Evolutionary conservation across 495 filamentous ascomycete species (phyloP), one percentile per base, ranked within the genome.

Genomic region (Aspergillus leporis): DNA sequence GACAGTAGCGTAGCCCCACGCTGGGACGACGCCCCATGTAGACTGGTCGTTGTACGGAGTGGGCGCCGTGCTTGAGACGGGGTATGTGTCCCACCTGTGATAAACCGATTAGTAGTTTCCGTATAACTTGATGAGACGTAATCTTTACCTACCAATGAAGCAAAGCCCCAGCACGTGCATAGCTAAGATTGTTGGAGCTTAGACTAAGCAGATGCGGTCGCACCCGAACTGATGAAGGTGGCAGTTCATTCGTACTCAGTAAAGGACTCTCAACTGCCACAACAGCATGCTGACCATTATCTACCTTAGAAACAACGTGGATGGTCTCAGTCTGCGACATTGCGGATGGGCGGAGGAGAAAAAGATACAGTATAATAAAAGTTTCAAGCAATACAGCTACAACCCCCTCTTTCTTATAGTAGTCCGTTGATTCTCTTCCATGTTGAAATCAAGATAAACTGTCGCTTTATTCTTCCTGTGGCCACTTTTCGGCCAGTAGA

Each of bases 151-250:
- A 45, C 70, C 82, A 87, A 21, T 64, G 66, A 0, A 83, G 49
- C 12, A 80, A 9, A 45, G 68, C 61, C 16, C 82, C 83, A 3
- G 80, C 28, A 13, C 65, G 68, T 5, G 81, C 83, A 63, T 86
- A 87, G 8, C 71, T 77, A 45, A 85, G 69, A 63, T 82, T 86
- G 69, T 85, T 85, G 16, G 79, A 78, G 0, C 82, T 82, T 0
- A 85, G 64, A 25, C 75, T 71, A 19, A 85, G 43, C 1, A 83
- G 65, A 1, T 61, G 64, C 4, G 78, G 68, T 25, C 70, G 77
- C 13, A 83, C 61, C 25, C 81, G 77, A 48, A 85, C 43, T 1
- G 74, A 75, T 0, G 66, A 69, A 7, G 53, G 49, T 0, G 55
- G 16, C 3, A 69, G 49, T 6, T 52, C 4, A 1, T 45, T 6